Base-by-base conservation (phyloP, 1,284 basidiomycete species). In the Pseudozyma tsukubaensis region DNA sequence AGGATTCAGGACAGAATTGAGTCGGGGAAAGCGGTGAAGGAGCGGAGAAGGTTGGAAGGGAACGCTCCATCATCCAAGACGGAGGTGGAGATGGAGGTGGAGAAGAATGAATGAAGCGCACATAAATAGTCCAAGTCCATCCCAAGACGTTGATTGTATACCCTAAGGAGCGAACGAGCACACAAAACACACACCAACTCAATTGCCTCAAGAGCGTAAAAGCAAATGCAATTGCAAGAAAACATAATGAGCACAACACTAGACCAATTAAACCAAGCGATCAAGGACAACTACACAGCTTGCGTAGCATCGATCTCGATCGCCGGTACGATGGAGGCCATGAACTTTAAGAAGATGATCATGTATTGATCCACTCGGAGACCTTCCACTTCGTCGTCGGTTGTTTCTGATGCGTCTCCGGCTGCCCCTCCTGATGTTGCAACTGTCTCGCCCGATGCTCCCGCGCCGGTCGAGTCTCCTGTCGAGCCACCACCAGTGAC, bases 401-500 rank as follows among this genome's bases (percentile, higher is more conserved):
- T 29, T 29, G 24, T 29, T 2, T 54, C 59, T 19, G 39, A 54
- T 42, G 40, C 64, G 1, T 42, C 35, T 1, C 13, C n/a, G n/a
- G n/a, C 49, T 32, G 36, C 21, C 5, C 44, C 47, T 0, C 32
- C 57, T 13, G 32, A 39, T 29, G 32, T 48, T 2, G 29, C 49
- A 7, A 47, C 60, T 12, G 24, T 29, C 6, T 1, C 49, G 13
- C 44, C 11, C 0, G 39, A 24, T 13, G 51, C 19, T 29, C 37
- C 35, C 36, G 19, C 24, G 13, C 34, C 19, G 19, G 45, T 47
- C 19, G 47, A 59, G 9, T 32, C 50, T 21, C 65, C 73, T 36
- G 42, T n/a, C 10, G 18, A 7, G 3, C 49, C 50, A 12, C 83
- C 84, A 67, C 91, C 90, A 5, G 88, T 88, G 70, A 92, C 92